Percentiles rank a stretch among this genome's conserved stretches.
Conservation (phyloP, 177 flowering plant species). For the Telopea speciosissima region DNA sequence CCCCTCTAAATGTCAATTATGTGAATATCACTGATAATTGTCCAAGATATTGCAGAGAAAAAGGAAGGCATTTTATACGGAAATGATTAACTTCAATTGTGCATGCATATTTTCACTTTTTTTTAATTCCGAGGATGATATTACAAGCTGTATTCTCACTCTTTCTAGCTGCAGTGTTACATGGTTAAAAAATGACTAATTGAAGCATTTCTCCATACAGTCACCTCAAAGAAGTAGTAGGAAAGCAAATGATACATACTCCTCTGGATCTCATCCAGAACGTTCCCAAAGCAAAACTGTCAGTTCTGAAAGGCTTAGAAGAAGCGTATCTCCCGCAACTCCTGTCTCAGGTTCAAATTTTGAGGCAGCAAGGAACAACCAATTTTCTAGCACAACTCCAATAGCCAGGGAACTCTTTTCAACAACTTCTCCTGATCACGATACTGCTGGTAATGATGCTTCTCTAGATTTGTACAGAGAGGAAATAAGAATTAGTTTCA, state of each 20-base stretch:
- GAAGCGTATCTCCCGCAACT: conserved; percentile 33
- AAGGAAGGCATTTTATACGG: not conserved
- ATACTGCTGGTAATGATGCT: conserved; percentile 18
- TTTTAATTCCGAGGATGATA: not conserved
- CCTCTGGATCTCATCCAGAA: conserved; percentile 26
- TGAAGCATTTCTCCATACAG: conserved; percentile 22
- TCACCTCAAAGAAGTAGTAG: conserved; percentile 29
- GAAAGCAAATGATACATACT: conserved; percentile 18
- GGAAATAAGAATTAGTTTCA: conserved; percentile 12
- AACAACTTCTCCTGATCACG: conserved; percentile 19
- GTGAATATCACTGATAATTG: too few species aligned
- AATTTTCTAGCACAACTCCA: conserved; percentile 31
- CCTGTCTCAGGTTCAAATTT: conserved; percentile 13
- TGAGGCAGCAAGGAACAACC: conserved; percentile 18
- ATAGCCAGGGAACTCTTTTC: conserved; percentile 30
- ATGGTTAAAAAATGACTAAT: not conserved
- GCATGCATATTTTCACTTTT: not conserved
- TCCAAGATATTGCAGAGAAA: not conserved
- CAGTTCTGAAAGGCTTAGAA: conserved; percentile 23
- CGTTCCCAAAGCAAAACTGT: conserved; percentile 31
- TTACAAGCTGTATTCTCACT: not conserved
- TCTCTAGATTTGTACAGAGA: conserved; percentile 9
- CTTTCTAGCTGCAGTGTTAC: not conserved
- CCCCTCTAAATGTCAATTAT: too few species aligned
- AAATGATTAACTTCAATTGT: not conserved